Evolutionary conservation across 306 rosid genomes (phyloP).

Genomic region (Calophaca sinica): DNA sequence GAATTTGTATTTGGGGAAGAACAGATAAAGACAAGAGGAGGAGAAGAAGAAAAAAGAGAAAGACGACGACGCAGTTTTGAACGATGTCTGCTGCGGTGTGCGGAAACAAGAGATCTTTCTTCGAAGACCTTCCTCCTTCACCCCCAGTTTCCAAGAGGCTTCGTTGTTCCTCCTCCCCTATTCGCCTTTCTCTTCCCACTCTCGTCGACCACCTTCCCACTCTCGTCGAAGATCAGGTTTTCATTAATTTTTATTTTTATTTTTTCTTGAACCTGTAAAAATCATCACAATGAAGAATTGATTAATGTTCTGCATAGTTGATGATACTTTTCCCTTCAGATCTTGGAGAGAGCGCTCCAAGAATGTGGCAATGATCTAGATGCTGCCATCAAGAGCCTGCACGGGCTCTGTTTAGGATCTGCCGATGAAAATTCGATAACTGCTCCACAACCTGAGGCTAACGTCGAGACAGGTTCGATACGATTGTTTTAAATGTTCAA

Average conservation of each 20-base stretch:
- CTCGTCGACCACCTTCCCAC: constrained; percentile 74
- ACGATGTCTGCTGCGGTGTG: constrained; percentile 99
- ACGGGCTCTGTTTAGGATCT: constrained; percentile 70
- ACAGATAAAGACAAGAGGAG: neutral
- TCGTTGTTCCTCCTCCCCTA: constrained; percentile 88
- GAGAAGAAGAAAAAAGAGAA: constrained; percentile 13
- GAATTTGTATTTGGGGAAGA: neutral
- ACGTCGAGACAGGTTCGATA: constrained; percentile 52
- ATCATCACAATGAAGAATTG: neutral
- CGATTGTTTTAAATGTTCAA: neutral
- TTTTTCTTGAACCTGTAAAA: neutral
- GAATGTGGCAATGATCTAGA: constrained; percentile 86
- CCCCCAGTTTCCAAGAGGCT: constrained; percentile 86
- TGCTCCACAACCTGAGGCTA: constrained; percentile 45
- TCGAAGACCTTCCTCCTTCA: constrained; percentile 93
- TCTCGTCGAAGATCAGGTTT: constrained; percentile 62
- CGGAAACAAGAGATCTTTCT: constrained; percentile 98
- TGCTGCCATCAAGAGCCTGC: constrained; percentile 78
- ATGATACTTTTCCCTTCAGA: constrained; percentile 54
- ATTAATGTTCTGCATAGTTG: neutral
- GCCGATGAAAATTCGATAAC: constrained; percentile 47
- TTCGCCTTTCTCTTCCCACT: constrained; percentile 60
- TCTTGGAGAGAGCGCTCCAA: constrained; percentile 79
- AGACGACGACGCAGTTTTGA: constrained; percentile 43
- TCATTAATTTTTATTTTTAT: neutral